These are phyloP conservation scores for Malus domestica DNA, from an alignment of 306 rosid genomes.

Conservation along the genomic window ASM211411v1 NC_041801.1:538501-539000, in stretches of 20 bases:
- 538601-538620: not conserved
- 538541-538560: conserved; percentile 4
- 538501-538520: not conserved
- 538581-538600: not conserved
- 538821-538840: not conserved
- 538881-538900: too few relatives aligned
- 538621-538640: not conserved
- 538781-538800: not conserved
- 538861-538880: not conserved
- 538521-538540: conserved; percentile 1
- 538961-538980: not conserved
- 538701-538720: not conserved
- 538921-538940: not conserved
- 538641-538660: not conserved
- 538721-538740: not conserved
- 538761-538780: too few relatives aligned
- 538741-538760: not conserved
- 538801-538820: not conserved
- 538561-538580: not conserved
- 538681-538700: not conserved
- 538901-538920: not conserved
- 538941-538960: not conserved
- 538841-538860: not conserved
- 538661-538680: not conserved
- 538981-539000: not conserved